phyloP scores from a whole-genome alignment of 2,329 filamentous ascomycete genomes.

The Colletotrichum sp. region DNA sequence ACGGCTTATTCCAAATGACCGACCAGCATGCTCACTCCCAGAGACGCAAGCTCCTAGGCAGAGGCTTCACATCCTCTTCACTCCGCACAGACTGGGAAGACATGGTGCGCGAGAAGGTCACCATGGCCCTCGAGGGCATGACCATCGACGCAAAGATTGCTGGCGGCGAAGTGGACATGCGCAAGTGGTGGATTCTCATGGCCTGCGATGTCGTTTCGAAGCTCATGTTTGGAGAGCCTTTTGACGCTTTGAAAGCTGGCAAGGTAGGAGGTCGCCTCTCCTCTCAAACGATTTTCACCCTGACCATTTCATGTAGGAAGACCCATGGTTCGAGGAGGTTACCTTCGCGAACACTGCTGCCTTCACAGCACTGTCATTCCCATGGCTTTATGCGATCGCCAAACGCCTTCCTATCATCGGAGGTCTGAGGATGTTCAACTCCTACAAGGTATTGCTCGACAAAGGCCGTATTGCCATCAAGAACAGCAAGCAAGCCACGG shows the following conservation, averaged over 20 bases:
- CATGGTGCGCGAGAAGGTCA: conserved; percentile 38
- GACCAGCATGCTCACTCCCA: not conserved
- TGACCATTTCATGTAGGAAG: not conserved
- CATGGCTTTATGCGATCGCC: not conserved
- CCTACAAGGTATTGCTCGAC: not conserved
- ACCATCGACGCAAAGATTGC: conserved; percentile 39
- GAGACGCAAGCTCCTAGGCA: conserved; percentile 43
- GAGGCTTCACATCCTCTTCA: conserved; percentile 39
- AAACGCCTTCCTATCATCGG: not conserved
- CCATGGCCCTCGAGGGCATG: conserved; percentile 47
- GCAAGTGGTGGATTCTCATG: conserved; percentile 59
- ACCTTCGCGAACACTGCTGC: not conserved
- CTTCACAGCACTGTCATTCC: not conserved
- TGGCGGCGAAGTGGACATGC: conserved; percentile 45
- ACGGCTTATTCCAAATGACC: not conserved
- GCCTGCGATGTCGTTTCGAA: conserved; percentile 58
- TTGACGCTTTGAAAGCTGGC: conserved; percentile 53
- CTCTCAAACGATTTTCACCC: not conserved
- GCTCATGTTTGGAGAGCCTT: conserved; percentile 59
- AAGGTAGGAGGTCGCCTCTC: conserved; percentile 36
- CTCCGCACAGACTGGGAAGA: conserved; percentile 31
- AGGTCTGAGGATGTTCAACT: not conserved
- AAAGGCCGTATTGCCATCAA: not conserved
- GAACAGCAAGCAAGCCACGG: not conserved
- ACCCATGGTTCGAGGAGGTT: not conserved